phyloP scores from a whole-genome alignment of 495 filamentous ascomycete species.

The Daldinia vernicosa region DNA sequence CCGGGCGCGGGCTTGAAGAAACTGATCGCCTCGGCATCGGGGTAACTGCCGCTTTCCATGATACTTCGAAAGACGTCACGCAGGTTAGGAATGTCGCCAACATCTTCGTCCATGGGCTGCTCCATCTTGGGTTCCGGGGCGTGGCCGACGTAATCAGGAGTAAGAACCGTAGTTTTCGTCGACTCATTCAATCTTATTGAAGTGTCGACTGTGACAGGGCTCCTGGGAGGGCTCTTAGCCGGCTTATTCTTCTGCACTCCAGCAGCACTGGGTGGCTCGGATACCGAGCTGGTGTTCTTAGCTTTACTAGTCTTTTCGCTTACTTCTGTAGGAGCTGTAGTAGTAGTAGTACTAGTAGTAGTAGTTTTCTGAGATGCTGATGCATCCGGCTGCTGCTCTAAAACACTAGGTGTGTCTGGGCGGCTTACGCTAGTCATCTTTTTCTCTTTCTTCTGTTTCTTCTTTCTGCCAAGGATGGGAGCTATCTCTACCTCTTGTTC shows the following conservation, averaged over 20 bases:
- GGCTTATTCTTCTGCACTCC: conserved; percentile 35
- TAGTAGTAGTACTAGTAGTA: neutral
- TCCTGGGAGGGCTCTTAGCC: conserved; percentile 33
- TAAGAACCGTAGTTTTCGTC: conserved; percentile 47
- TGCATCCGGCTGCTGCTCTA: conserved; percentile 29
- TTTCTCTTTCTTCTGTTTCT: conserved; percentile 85
- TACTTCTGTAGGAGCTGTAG: conserved; percentile 10
- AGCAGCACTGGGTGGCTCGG: conserved; percentile 31
- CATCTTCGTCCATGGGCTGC: conserved; percentile 43
- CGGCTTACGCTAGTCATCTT: conserved; percentile 44
- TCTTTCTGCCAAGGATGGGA: conserved; percentile 86
- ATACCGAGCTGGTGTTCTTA: conserved; percentile 20
- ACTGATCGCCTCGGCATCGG: conserved; percentile 42
- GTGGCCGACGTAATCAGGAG: conserved; percentile 44
- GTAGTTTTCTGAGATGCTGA: conserved; percentile 25
- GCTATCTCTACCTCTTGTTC: conserved; percentile 70
- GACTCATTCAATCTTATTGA: conserved; percentile 48
- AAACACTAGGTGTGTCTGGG: conserved; percentile 42
- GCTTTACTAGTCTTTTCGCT: conserved; percentile 23
- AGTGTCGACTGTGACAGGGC: conserved; percentile 39
- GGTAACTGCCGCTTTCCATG: conserved; percentile 31
- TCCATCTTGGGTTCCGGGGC: conserved; percentile 40
- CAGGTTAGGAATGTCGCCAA: conserved; percentile 45
- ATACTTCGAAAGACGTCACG: conserved; percentile 45
- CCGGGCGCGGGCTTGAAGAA: conserved; percentile 43